These are phyloP conservation scores for Coniochaeta sp. DNA, from an alignment of 2,329 filamentous ascomycete genomes.

Conservation along the genomic window DNA sequence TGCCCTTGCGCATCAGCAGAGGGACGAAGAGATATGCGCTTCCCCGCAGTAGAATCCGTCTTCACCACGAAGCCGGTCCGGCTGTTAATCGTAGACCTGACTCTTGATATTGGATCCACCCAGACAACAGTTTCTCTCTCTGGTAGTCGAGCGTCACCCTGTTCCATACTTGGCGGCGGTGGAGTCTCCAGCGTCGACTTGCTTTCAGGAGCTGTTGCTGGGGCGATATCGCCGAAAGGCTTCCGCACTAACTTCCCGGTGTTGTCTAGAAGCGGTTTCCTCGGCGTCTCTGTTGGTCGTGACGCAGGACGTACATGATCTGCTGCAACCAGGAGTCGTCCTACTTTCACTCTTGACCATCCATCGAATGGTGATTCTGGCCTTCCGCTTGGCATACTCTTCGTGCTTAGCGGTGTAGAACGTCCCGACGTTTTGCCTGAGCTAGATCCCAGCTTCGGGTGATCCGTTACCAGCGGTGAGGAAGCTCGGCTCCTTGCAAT, in stretches of 20 bases:
- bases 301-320: not conserved
- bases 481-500: not conserved
- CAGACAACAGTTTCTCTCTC: conserved; percentile 36
- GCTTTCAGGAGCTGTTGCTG: conserved; percentile 5
- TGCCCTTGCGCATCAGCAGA: conserved; percentile 14
- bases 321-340: conserved; percentile 12
- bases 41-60: conserved; percentile 17
- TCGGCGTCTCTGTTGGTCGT: not conserved
- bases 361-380: conserved; percentile 25
- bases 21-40: conserved; percentile 13
- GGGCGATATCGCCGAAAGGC: conserved; percentile 30
- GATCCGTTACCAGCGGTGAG: not conserved
- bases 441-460: not conserved
- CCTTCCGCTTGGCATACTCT: not conserved
- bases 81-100: conserved; percentile 41
- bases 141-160: not conserved
- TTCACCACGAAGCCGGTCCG: conserved; percentile 43
- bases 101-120: conserved; percentile 54
- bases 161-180: not conserved
- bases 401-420: not conserved
- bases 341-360: conserved; percentile 27
- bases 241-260: conserved; percentile 33
- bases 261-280: conserved; percentile 28
- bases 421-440: not conserved
- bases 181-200: not conserved